phyloP scores from a whole-genome alignment of 2,329 filamentous ascomycete species.

The Penicillium brasilianum region DNA sequence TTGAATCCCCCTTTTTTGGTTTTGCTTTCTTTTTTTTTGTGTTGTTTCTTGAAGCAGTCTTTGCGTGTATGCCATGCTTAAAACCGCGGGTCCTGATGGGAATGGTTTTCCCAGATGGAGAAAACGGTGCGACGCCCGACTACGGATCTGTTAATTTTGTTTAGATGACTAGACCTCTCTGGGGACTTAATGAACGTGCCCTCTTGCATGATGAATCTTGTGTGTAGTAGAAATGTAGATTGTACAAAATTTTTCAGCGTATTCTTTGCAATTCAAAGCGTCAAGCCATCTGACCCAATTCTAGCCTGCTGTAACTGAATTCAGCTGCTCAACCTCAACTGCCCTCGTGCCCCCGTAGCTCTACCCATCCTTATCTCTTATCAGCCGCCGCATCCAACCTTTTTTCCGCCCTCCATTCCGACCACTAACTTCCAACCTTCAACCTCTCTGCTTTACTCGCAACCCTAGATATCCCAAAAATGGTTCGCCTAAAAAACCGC shows the following conservation, averaged over 20 bases:
- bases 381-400: constrained; percentile 16
- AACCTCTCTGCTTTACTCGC: not conserved
- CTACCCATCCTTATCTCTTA: constrained; percentile 24
- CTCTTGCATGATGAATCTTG: constrained; percentile 27
- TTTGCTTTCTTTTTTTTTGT: constrained; percentile 34
- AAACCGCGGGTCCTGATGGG: constrained; percentile 35
- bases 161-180: constrained; percentile 36
- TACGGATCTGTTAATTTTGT: constrained; percentile 35
- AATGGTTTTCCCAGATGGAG: constrained; percentile 23
- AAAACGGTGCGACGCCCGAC: constrained; percentile 31
- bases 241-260: too few species aligned
- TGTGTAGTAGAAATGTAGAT: not conserved
- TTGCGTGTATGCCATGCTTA: constrained; percentile 35
- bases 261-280: too few species aligned
- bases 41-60: constrained; percentile 32
- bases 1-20: constrained; percentile 34
- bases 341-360: not conserved
- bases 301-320: too few species aligned
- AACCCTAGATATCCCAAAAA: constrained; percentile 47
- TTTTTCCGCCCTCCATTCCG: constrained; percentile 7
- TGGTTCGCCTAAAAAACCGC: constrained; percentile 96
- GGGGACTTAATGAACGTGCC: constrained; percentile 35
- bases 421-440: not conserved
- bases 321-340: too few species aligned
- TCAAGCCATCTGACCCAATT: too few species aligned